Percentiles rank a stretch among this genome's conserved stretches.
Conservation (phyloP, 371 early-diverging fungal species). For the Astathelohania contejeani region DNA sequence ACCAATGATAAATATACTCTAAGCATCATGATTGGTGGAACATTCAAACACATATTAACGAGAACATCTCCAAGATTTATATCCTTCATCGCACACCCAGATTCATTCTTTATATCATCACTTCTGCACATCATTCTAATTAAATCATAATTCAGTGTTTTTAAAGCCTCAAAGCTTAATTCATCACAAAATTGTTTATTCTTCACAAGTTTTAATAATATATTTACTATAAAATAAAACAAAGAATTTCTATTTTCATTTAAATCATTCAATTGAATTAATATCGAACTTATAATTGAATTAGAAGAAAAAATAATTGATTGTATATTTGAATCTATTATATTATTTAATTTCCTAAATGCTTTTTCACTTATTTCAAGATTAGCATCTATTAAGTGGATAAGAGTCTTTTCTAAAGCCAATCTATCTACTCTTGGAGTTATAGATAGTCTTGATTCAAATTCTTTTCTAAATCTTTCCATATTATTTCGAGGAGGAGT, state of each 20-base stretch:
- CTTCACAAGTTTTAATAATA: slow-evolving; percentile 22
- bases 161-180: slow-evolving; percentile 28
- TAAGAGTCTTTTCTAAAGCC: slow-evolving; percentile 13
- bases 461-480: slow-evolving; percentile 2
- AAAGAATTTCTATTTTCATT: not conserved
- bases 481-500: too few relatives aligned
- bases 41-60: slow-evolving; percentile 34
- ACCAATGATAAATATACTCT: not conserved
- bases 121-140: slow-evolving; percentile 12
- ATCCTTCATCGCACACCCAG: too few relatives aligned
- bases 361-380: slow-evolving; percentile 10
- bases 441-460: not conserved
- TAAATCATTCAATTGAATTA: slow-evolving; percentile 16
- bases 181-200: slow-evolving; percentile 14
- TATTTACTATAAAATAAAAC: slow-evolving; percentile 5
- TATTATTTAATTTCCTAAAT: slow-evolving; percentile 12
- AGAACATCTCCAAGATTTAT: slow-evolving; percentile 33
- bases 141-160: slow-evolving; percentile 18
- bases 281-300: slow-evolving; percentile 26
- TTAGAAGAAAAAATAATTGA: slow-evolving; percentile 20
- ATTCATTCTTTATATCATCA: too few relatives aligned
- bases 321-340: slow-evolving; percentile 7
- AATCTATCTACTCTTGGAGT: not conserved
- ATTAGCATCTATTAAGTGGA: slow-evolving; percentile 18
- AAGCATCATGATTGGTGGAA: slow-evolving; percentile 2